Evolutionary conservation across 169 alveolate genomes (phyloP).

Genomic region (Cyclospora cayetanensis): DNA sequence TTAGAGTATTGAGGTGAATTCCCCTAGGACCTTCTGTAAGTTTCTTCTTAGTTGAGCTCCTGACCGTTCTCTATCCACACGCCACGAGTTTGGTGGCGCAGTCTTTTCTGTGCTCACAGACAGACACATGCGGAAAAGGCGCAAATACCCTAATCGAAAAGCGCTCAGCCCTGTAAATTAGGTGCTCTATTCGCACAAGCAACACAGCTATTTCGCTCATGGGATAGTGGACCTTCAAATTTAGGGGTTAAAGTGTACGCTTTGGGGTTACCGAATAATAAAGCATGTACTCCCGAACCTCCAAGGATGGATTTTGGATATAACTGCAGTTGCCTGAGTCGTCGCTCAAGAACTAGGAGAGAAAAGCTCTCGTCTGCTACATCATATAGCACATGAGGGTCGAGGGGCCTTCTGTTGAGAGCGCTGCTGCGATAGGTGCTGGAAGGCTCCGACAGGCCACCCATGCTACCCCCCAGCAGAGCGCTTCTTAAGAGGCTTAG

Average conservation of each 20-base stretch:
- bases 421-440: slow-evolving; percentile 1
- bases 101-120: not conserved
- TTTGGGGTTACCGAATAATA: slow-evolving; percentile 16
- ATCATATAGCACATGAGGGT: not conserved
- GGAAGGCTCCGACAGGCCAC: not conserved
- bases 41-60: not conserved
- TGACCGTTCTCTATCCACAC: not conserved
- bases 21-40: not conserved
- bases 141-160: not conserved
- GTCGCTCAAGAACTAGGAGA: not conserved
- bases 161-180: not conserved
- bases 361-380: not conserved
- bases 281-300: slow-evolving; percentile 2
- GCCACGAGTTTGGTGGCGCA: not conserved
- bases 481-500: not conserved
- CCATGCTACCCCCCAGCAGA: too few relatives aligned
- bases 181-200: not conserved
- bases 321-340: not conserved
- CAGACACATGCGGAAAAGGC: not conserved
- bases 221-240: not conserved
- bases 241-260: slow-evolving; percentile 1
- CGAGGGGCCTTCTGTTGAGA: slow-evolving; percentile 8
- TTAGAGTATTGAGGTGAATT: not conserved
- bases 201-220: not conserved
- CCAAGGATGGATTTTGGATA: not conserved